Percentiles rank a stretch among this genome's conserved stretches.
Conservation (phyloP, 129 eudicot species). For the Calendula officinalis region DNA sequence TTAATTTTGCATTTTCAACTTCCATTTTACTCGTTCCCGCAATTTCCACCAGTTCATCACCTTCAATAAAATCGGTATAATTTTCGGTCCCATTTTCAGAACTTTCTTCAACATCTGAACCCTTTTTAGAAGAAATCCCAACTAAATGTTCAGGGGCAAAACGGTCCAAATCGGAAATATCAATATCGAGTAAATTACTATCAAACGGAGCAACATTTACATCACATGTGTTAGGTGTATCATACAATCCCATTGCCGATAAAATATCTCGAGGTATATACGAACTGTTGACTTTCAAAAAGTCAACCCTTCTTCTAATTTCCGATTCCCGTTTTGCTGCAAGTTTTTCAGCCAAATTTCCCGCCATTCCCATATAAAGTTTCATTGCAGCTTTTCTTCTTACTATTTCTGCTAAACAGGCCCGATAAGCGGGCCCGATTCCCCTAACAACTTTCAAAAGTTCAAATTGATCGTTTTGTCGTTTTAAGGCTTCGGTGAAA, state of each 20-base stretch:
- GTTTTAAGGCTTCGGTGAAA: conserved; percentile 60
- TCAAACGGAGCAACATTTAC: conserved; percentile 68
- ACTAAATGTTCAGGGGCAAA: conserved; percentile 60
- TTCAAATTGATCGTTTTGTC: conserved; percentile 55
- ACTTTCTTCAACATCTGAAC: conserved; percentile 38
- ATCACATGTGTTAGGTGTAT: conserved; percentile 60
- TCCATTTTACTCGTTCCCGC: conserved; percentile 71
- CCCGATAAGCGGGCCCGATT: conserved; percentile 55
- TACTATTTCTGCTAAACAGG: conserved; percentile 69
- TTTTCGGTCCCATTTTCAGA: conserved; percentile 29
- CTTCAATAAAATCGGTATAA: conserved; percentile 7
- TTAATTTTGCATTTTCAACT: conserved; percentile 66
- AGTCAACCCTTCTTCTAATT: conserved; percentile 59
- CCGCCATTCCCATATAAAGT: conserved; percentile 76
- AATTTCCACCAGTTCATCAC: conserved; percentile 50
- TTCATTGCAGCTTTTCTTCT: conserved; percentile 70
- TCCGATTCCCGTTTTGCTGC: conserved; percentile 63
- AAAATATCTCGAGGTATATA: conserved; percentile 62
- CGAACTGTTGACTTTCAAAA: conserved; percentile 40
- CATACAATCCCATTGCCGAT: conserved; percentile 61
- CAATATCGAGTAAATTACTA: conserved; percentile 55
- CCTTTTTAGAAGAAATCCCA: conserved; percentile 40
- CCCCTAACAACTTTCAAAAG: conserved; percentile 52
- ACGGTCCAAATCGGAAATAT: conserved; percentile 52
- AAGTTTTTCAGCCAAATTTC: conserved; percentile 65